Percentiles rank a stretch among this genome's conserved stretches.
Conservation (phyloP, 1,284 basidiomycete species). For the Cryptococcus hybrid region DNA sequence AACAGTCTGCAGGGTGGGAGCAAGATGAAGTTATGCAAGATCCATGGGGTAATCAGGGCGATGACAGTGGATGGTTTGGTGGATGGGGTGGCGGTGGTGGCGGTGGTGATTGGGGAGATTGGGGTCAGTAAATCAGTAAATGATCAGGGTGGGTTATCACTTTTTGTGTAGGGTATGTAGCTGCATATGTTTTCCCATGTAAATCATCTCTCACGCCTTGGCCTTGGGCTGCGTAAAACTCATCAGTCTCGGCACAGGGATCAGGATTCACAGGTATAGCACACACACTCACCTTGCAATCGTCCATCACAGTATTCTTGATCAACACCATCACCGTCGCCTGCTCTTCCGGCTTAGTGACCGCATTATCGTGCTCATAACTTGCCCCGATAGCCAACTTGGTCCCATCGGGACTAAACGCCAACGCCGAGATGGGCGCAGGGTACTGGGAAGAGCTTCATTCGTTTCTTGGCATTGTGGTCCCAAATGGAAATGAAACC, state of each 20-base stretch:
- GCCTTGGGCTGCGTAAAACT: conserved; percentile 24
- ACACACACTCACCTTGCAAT: conserved; percentile 44
- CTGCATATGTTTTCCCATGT: conserved; percentile 3
- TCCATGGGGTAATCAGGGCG: conserved; percentile 28
- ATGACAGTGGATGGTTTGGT: conserved; percentile 24
- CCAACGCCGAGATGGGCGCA: conserved; percentile 66
- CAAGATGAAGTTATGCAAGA: conserved; percentile 36
- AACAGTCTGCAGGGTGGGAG: conserved; percentile 17
- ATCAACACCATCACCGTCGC: conserved; percentile 39
- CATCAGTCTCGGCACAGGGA: neutral
- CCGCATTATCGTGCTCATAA: conserved; percentile 84
- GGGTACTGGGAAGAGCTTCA: conserved; percentile 83
- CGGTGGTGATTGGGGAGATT: conserved; percentile 33
- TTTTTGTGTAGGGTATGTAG: neutral
- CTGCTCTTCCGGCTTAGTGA: conserved; percentile 34
- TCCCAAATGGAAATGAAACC: conserved; percentile 94
- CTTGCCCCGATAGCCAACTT: conserved; percentile 77
- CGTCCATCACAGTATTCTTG: conserved; percentile 51
- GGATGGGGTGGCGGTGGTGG: conserved; percentile 23
- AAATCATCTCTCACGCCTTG: conserved; percentile 22
- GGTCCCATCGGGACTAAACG: conserved; percentile 79
- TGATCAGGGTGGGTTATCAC: neutral
- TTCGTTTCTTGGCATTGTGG: conserved; percentile 91
- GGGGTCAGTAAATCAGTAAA: conserved; percentile 9
- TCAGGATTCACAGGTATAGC: neutral